Base-by-base conservation (phyloP, 768 basidiomycete species). In the Sporobolomyces pararoseus region DNA sequence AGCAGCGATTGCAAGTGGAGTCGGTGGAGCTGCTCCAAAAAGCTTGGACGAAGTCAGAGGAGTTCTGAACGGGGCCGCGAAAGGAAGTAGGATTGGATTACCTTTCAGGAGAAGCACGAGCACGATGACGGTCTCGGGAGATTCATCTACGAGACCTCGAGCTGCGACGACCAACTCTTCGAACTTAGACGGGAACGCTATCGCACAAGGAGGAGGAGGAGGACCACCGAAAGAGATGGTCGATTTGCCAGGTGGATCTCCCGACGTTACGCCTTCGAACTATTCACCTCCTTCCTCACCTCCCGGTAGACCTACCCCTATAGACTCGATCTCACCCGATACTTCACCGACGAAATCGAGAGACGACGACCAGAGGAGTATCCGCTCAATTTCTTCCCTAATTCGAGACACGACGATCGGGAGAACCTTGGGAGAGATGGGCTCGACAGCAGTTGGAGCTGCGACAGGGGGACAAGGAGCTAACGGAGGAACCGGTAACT, bases 321-420 rank as follows among this genome's bases (percentile, higher is more conserved):
- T 25, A 7, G 32, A 61, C 16, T 16, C 44, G 2, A 21, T 44
- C 25, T 44, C 58, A 12, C 42, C 27, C 7, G 7, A 31, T 29
- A 54, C 31, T 3, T 57, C 57, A 19, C 63, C 61, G 25, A 32
- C 31, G 16, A 49, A 34, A 23, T 16, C 59, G 25, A 16, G 27
- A 6, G 82, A 83, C 65, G 62, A 70, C 2, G 90, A 91, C 78
- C 75, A 85, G 50, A 82, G 88, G 80, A 91, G 90, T 74, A 89
- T 93, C 62, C 81, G 86, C 23, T 91, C 85, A 73, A 91, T 91
- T 42, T 69, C 68, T 51, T 70, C 68, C 23, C 13, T 74, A 23
- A 49, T 74, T 31, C 55, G 63, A 2, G 65, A 66, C 21, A 42
- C 62, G 37, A 58, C 50, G 17, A 34, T 66, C 25, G 65, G 60